These are phyloP conservation scores for Boletus barrowsii DNA, from an alignment of 768 basidiomycete genomes.

Conservation along the genomic window DNA sequence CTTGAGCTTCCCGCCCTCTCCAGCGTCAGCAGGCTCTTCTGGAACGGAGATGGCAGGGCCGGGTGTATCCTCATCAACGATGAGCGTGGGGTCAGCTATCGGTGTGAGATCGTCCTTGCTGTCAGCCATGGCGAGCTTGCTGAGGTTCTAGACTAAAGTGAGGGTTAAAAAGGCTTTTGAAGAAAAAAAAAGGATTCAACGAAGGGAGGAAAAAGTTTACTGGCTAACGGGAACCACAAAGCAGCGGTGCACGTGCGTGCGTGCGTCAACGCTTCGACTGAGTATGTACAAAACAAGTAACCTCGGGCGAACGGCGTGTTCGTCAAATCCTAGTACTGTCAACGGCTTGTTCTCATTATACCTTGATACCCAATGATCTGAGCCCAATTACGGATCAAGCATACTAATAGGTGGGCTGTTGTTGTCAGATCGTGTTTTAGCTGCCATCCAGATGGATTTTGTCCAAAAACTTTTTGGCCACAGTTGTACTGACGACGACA, in stretches of 20 bases:
- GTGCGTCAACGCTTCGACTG: constrained; percentile 4
- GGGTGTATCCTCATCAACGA: constrained; percentile 49
- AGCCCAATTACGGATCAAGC: too few relatives aligned
- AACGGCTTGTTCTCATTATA: too few relatives aligned
- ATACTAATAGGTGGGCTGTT: too few relatives aligned
- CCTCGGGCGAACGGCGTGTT: neutral
- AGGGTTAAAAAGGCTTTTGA: neutral
- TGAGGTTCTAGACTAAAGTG: neutral
- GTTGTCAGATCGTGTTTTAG: too few relatives aligned
- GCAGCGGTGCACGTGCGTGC: constrained; percentile 30
- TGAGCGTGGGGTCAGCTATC: constrained; percentile 1
- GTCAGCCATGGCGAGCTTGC: constrained; percentile 18
- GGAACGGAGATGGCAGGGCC: constrained; percentile 63
- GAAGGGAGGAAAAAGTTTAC: constrained; percentile 4
- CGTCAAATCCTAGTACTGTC: neutral
- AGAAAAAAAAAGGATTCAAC: neutral
- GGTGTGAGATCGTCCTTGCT: constrained; percentile 10
- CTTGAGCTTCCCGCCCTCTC: constrained; percentile 90
- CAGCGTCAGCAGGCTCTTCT: constrained; percentile 66
- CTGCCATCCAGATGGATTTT: too few relatives aligned
- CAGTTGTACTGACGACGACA: too few relatives aligned
- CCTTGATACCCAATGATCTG: too few relatives aligned
- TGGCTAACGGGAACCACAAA: constrained; percentile 3
- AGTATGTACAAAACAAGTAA: constrained; percentile 17
- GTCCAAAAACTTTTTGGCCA: too few relatives aligned